Evolutionary conservation across 2,329 filamentous ascomycete species (phyloP).

Genomic region (Fusarium graminum): DNA sequence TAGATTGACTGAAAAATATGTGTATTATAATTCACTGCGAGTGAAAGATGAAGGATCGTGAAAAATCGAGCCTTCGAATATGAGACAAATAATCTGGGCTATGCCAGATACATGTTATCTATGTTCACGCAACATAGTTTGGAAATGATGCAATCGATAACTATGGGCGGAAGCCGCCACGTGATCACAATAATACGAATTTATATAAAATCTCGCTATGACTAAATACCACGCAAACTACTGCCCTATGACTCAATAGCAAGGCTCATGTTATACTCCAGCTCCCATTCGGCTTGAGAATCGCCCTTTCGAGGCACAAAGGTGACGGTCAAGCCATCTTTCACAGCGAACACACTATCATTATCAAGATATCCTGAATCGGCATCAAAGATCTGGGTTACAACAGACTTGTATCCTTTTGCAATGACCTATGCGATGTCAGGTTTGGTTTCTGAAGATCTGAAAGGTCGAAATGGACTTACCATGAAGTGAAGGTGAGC

Average conservation of each 20-base stretch:
- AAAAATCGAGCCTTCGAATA: not conserved
- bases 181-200: not conserved
- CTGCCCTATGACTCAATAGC: constrained; percentile 4
- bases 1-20: not conserved
- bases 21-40: not conserved
- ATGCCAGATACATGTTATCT: not conserved
- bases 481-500: constrained; percentile 73
- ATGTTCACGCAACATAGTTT: not conserved
- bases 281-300: constrained; percentile 36
- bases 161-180: no score
- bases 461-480: not conserved
- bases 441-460: not conserved
- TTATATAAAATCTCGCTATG: constrained; percentile 8
- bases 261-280: constrained; percentile 38
- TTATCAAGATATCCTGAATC: constrained; percentile 42
- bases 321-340: constrained; percentile 41
- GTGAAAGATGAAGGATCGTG: not conserved
- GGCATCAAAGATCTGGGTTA: constrained; percentile 72
- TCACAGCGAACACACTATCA: constrained; percentile 44
- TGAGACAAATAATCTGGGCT: not conserved
- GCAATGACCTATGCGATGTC: constrained; percentile 55
- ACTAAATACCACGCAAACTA: not conserved
- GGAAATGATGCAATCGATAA: not conserved
- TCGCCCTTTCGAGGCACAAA: constrained; percentile 43
- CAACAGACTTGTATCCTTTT: constrained; percentile 74